These are phyloP conservation scores for Magnolia kwangsiensis DNA, from an alignment of 164 flowering plant species.

Conservation along the genomic window DNA sequence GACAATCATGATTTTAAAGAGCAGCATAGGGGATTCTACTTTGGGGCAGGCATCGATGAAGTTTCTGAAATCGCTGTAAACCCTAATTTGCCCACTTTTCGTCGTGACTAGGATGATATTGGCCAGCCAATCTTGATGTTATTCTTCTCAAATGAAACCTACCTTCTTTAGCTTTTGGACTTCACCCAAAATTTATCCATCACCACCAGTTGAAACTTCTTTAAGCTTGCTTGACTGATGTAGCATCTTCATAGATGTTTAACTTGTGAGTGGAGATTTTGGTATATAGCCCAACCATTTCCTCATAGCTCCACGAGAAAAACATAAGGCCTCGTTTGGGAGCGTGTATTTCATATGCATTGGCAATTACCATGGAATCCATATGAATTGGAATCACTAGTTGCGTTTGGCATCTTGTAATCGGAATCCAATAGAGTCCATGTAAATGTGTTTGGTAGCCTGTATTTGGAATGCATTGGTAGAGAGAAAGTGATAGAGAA, in stretches of 20 bases:
- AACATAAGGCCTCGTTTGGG: no score
- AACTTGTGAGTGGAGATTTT: neutral
- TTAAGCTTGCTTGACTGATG: neutral
- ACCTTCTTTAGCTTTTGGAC: neutral
- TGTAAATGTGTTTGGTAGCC: no score
- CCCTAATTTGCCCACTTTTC: neutral
- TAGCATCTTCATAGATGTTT: neutral
- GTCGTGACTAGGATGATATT: neutral
- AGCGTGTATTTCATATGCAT: no score
- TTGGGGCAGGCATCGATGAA: neutral
- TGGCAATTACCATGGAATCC: no score
- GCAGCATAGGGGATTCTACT: neutral
- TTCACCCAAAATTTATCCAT: neutral
- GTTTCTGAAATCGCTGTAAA: neutral
- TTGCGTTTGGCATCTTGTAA: no score
- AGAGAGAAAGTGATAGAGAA: no score
- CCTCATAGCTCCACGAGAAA: no score
- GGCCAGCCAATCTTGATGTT: neutral
- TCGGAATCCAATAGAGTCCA: no score
- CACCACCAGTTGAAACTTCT: neutral
- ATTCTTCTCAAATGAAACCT: neutral
- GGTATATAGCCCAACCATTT: neutral
- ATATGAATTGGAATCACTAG: no score
- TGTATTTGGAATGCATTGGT: no score
- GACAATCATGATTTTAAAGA: no score